Evolutionary conservation across 2,329 filamentous ascomycete genomes (phyloP).

Genomic region (Claviceps fusiformis): DNA sequence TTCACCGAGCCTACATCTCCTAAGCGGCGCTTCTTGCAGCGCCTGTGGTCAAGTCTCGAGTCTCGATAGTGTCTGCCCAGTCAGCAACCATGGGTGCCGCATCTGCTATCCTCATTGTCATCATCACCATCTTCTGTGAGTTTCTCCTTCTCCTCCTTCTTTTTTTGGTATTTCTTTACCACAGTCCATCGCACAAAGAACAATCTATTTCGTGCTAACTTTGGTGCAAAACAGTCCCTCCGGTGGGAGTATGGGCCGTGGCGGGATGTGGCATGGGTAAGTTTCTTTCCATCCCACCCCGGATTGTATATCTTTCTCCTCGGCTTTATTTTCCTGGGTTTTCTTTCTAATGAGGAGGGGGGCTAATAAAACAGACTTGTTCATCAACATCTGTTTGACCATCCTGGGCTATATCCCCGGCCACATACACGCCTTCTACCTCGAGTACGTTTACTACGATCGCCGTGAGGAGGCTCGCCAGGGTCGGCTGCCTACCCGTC

Average conservation of each 20-base stretch:
- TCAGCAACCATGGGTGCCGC: constrained; percentile 31
- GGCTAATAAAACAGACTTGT: constrained; percentile 32
- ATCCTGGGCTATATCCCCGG: constrained; percentile 62
- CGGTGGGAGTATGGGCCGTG: constrained; percentile 48
- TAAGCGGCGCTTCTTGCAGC: too few relatives aligned
- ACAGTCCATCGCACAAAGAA: neutral
- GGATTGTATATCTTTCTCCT: too few relatives aligned
- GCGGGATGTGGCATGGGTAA: constrained; percentile 47
- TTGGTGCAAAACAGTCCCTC: constrained; percentile 39
- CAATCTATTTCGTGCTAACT: constrained; percentile 10
- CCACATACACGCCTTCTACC: constrained; percentile 67
- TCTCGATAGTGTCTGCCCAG: neutral
- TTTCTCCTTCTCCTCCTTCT: neutral
- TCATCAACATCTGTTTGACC: constrained; percentile 55
- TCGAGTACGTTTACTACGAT: constrained; percentile 74
- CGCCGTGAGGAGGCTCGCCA: constrained; percentile 49
- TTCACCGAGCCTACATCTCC: too few relatives aligned
- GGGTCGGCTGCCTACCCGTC: constrained; percentile 38
- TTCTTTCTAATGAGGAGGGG: too few relatives aligned
- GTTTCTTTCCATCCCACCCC: constrained; percentile 5
- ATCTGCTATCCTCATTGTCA: constrained; percentile 33
- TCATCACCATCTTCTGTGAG: constrained; percentile 41
- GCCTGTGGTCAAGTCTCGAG: too few relatives aligned
- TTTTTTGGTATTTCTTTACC: neutral
- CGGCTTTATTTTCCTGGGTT: neutral